These are phyloP conservation scores for Phoma sp. DNA, from an alignment of 2,329 filamentous ascomycete species.

Conservation along the genomic window DNA sequence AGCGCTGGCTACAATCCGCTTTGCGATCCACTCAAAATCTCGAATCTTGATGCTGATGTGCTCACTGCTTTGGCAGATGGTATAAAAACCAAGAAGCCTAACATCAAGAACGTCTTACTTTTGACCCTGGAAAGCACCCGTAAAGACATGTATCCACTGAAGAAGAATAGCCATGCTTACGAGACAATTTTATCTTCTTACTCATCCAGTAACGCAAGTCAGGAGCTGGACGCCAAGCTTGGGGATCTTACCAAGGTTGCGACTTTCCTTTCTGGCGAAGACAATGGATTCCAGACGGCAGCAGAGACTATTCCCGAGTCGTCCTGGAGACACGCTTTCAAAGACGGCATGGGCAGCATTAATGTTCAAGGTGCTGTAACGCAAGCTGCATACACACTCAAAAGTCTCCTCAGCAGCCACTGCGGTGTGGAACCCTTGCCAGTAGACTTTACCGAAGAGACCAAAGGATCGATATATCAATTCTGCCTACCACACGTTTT, in stretches of 20 bases:
- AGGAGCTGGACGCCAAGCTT: conserved; percentile 18
- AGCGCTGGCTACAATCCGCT: conserved; percentile 7
- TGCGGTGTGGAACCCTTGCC: conserved; percentile 25
- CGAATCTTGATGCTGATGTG: conserved; percentile 20
- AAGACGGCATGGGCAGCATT: conserved; percentile 21
- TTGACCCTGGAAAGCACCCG: conserved; percentile 25
- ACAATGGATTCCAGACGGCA: conserved; percentile 8
- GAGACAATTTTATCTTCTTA: conserved; percentile 19
- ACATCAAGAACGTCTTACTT: conserved; percentile 23
- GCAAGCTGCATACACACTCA: conserved; percentile 24
- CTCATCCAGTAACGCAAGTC: conserved; percentile 6
- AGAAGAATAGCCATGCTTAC: conserved; percentile 21
- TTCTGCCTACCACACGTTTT: conserved; percentile 22
- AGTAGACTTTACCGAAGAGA: conserved; percentile 26
- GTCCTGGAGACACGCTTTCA: conserved; percentile 18
- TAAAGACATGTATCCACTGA: conserved; percentile 25
- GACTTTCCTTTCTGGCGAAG: conserved; percentile 18
- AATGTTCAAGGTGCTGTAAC: conserved; percentile 25
- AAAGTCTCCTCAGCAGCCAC: conserved; percentile 24
- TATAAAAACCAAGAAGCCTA: conserved; percentile 13
- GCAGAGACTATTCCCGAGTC: not conserved
- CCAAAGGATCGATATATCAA: conserved; percentile 21
- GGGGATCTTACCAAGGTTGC: conserved; percentile 14
- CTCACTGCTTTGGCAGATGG: not conserved
- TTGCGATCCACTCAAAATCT: conserved; percentile 21